A percentile compares a stretch with the other conserved stretches of the same genome.
These are phyloP conservation scores for Trametes versicolor DNA, from an alignment of 1,284 basidiomycete genomes.

Conservation along the genomic window DNA sequence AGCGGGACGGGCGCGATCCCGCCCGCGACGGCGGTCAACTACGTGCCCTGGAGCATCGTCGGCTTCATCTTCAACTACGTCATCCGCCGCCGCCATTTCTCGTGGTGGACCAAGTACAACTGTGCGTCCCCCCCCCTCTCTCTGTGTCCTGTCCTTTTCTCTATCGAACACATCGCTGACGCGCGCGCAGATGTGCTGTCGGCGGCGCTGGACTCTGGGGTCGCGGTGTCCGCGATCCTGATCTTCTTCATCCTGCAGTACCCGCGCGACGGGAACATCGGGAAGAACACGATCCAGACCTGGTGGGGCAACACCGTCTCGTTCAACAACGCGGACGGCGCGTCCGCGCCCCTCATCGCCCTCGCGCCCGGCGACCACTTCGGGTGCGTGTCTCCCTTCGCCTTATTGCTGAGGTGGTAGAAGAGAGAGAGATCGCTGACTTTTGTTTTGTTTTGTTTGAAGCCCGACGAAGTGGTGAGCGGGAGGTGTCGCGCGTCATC, in stretches of 20 bases:
- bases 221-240: slow-evolving; percentile 64
- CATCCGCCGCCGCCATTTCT: slow-evolving; percentile 58
- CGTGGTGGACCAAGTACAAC: slow-evolving; percentile 66
- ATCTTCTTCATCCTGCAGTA: slow-evolving; percentile 79
- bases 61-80: slow-evolving; percentile 66
- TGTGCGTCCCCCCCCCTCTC: slow-evolving; percentile 37
- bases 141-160: no score
- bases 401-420: background rate
- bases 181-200: slow-evolving; percentile 57
- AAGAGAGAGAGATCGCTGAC: no score
- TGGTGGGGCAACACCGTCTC: slow-evolving; percentile 82
- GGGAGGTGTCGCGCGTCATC: background rate
- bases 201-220: slow-evolving; percentile 68
- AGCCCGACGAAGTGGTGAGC: slow-evolving; percentile 5
- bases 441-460: background rate
- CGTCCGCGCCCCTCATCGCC: slow-evolving; percentile 42
- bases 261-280: slow-evolving; percentile 69
- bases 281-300: slow-evolving; percentile 56
- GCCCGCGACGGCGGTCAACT: slow-evolving; percentile 56
- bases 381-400: slow-evolving; percentile 43
- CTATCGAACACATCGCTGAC: no score
- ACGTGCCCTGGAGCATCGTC: slow-evolving; percentile 59
- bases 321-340: slow-evolving; percentile 54
- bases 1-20: slow-evolving; percentile 63
- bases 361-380: slow-evolving; percentile 49